Percentiles rank a stretch among this genome's conserved stretches.
Conservation (phyloP, 257 asterid species). For the Ligustrum vulgare region DNA sequence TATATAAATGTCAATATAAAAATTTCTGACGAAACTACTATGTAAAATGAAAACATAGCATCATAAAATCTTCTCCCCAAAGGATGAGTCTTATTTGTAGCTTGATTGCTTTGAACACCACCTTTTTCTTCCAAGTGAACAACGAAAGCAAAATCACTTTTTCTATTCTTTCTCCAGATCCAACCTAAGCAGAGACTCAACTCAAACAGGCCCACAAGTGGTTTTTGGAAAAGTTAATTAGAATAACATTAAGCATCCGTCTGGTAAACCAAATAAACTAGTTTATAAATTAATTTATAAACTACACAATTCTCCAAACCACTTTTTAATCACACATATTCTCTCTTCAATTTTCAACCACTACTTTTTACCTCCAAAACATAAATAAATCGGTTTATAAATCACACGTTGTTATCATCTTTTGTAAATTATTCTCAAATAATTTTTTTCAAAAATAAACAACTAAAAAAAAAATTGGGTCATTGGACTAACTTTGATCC, state of each 20-base stretch:
- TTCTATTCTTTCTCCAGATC: no score
- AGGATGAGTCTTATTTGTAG: neutral
- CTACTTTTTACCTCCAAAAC: no score
- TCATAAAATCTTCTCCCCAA: neutral
- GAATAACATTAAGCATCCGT: neutral
- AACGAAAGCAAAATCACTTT: conserved; percentile 9
- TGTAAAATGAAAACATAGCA: neutral
- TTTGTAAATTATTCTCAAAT: neutral
- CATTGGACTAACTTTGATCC: neutral
- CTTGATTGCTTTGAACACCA: neutral
- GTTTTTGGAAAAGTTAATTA: neutral
- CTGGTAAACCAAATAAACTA: no score
- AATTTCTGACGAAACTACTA: neutral
- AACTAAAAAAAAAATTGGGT: neutral
- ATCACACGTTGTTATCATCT: neutral
- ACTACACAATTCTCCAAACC: no score
- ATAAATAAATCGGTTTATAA: no score
- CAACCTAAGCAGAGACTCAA: neutral
- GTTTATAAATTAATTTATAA: no score
- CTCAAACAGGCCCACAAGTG: neutral
- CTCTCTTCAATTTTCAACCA: no score
- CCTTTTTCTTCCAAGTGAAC: conserved; percentile 7
- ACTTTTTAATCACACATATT: no score
- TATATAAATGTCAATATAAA: neutral
- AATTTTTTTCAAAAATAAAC: neutral